Evolutionary conservation across 208 protist species (phyloP), one percentile per base, ranked within the genome.

Genomic region (Trypanosoma lewisi): DNA sequence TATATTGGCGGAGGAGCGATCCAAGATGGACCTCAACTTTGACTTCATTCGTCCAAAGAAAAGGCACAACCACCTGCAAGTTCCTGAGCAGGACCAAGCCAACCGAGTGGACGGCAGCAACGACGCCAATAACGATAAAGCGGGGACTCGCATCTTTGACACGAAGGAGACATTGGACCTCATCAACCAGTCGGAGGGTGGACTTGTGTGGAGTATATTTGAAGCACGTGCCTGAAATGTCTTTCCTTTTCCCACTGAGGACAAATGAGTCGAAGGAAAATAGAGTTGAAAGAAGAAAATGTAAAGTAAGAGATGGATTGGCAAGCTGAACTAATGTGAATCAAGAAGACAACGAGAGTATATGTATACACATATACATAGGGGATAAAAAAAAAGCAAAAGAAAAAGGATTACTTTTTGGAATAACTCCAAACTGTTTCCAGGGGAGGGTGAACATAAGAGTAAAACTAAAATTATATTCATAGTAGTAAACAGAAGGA

Each of bases 201-300:
- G 83, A 49, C 71, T 93, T 30, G 70, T 88, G 41, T 93, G 86
- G 82, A 80, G 72, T 47, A 77, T 93, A 47, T 92, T 92, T 70
- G 76, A 89, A 48, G 82, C 83, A 9, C 45, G 30, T 8, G 47
- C 17, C 52, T 47, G 34, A 25, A 23, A 12, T 25, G 2, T 7
- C 16, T 9, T 47, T 14, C 14, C 42, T 19, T 47, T 47, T 5
- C 42, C 4, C 12, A 16, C 8, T 34, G 39, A 30, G 23, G 8
- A 11, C 30, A 28, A 33, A 25, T 23, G 30, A 61, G 37, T 5
- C 5, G 23, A 49, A 44, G n/a, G 8, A 49, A 61, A 44, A 27
- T 33, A 45, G 45, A 44, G 7, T n/a, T n/a, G n/a, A n/a, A n/a
- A n/a, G n/a, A n/a, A n/a, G n/a, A n/a, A n/a, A n/a, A n/a, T n/a